Percentiles rank a stretch among this genome's conserved stretches.
phyloP scores from a whole-genome alignment of 2,329 filamentous ascomycete genomes.

The Tolypocladium album region DNA sequence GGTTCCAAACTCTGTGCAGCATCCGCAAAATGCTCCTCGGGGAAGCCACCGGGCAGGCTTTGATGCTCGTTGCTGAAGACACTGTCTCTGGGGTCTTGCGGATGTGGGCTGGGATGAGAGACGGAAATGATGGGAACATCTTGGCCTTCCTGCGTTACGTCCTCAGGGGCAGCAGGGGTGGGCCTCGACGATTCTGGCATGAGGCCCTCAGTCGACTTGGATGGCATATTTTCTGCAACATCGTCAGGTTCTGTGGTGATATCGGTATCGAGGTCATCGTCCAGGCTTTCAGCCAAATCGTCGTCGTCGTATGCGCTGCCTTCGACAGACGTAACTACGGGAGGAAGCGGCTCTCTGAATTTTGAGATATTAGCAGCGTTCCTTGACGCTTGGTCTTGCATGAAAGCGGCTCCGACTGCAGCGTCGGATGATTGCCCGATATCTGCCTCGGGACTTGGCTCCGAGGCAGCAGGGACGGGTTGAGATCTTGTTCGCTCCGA shows the following conservation, averaged over 20 bases:
- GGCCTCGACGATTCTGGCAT: background rate
- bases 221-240: background rate
- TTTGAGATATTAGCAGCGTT: constrained; percentile 46
- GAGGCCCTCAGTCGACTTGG: background rate
- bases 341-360: constrained; percentile 55
- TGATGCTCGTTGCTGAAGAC: background rate
- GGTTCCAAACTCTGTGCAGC: constrained; percentile 1
- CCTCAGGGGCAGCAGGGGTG: background rate
- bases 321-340: constrained; percentile 60
- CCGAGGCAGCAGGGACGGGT: background rate
- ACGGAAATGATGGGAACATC: constrained; percentile 33
- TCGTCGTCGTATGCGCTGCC: constrained; percentile 50
- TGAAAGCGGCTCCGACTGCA: constrained; percentile 42
- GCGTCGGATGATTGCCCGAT: constrained; percentile 49
- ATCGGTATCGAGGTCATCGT: constrained; percentile 16
- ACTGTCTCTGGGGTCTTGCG: constrained; percentile 3
- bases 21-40: constrained; percentile 21
- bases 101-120: constrained; percentile 30
- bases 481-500: constrained; percentile 22
- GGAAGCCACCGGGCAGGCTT: constrained; percentile 50
- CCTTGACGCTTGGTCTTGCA: constrained; percentile 41
- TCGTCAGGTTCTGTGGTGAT: constrained; percentile 5
- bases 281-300: constrained; percentile 32
- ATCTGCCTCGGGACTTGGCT: background rate
- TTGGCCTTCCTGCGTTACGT: background rate